phyloP scores from a whole-genome alignment of 208 protist species.

The Leishmania mexicana region DNA sequence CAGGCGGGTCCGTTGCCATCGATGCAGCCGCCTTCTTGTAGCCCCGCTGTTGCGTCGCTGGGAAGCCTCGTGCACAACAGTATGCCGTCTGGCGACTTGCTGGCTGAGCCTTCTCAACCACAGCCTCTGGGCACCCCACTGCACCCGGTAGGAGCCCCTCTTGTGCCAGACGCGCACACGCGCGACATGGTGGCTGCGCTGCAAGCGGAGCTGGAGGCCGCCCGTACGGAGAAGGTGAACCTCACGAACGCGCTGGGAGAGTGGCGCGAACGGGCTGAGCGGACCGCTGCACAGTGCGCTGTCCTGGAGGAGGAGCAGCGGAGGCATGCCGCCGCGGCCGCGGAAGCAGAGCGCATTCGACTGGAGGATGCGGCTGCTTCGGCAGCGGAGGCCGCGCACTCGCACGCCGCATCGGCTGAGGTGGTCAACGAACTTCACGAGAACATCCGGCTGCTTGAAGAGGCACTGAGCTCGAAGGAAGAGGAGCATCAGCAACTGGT shows the following conservation, averaged over 20 bases:
- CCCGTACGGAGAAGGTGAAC: slow-evolving; percentile 2
- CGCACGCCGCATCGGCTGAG: slow-evolving; percentile 1
- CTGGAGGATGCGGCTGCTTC: slow-evolving; percentile 2
- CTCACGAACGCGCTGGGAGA: slow-evolving; percentile 8
- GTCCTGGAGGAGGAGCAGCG: slow-evolving; percentile 12
- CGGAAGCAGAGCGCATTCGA: slow-evolving; percentile 4
- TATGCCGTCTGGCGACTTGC: background rate
- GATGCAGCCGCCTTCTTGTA: background rate
- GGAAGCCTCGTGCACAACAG: background rate
- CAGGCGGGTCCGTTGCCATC: background rate
- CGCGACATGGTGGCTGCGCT: slow-evolving; percentile 10
- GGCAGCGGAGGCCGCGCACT: background rate
- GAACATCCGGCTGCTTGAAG: slow-evolving; percentile 61
- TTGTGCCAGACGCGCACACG: background rate
- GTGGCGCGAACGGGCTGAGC: slow-evolving; percentile 29
- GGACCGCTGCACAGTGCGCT: slow-evolving; percentile 18
- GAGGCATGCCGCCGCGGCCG: background rate
- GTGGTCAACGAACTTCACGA: slow-evolving; percentile 40
- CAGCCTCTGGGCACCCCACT: background rate
- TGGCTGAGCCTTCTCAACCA: background rate
- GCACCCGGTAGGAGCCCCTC: background rate
- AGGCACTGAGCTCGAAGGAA: slow-evolving; percentile 61
- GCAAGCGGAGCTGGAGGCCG: slow-evolving; percentile 27
- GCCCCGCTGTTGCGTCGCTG: background rate
- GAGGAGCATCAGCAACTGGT: slow-evolving; percentile 70